These are phyloP conservation scores for Phytophthora nicotianae DNA, from an alignment of 352 stramenopile species.

Conservation along the genomic window DNA sequence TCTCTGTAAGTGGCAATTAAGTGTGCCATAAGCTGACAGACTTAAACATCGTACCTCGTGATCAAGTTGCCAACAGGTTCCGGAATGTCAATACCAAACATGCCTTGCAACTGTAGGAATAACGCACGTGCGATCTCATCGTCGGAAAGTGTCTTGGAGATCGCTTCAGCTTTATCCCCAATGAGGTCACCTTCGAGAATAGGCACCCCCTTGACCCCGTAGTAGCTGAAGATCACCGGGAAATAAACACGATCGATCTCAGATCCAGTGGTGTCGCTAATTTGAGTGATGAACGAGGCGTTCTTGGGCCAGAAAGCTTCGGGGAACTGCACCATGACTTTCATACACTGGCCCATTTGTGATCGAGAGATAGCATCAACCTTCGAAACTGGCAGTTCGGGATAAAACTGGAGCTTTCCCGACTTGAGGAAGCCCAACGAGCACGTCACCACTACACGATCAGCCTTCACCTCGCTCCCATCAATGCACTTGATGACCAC, in stretches of 20 bases:
- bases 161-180: conserved; percentile 37
- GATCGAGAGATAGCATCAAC: conserved; percentile 44
- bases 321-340: conserved; percentile 69
- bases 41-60: conserved; percentile 37
- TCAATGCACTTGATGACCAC: conserved; percentile 41
- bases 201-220: conserved; percentile 41
- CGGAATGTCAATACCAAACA: conserved; percentile 42
- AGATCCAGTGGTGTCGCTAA: conserved; percentile 11
- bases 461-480: conserved; percentile 29
- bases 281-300: conserved; percentile 47
- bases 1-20: background rate
- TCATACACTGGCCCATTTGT: conserved; percentile 73
- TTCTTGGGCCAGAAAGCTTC: conserved; percentile 57
- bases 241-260: conserved; percentile 40
- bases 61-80: conserved; percentile 45
- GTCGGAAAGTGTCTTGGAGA: conserved; percentile 42
- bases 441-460: conserved; percentile 57
- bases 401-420: conserved; percentile 43
- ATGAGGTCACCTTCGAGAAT: conserved; percentile 65
- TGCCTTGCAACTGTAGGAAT: conserved; percentile 45
- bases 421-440: conserved; percentile 57
- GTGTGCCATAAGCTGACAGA: conserved; percentile 2
- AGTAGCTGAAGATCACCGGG: conserved; percentile 64
- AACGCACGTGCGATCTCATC: conserved; percentile 43
- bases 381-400: conserved; percentile 49